phyloP scores from a whole-genome alignment of 2,329 filamentous ascomycete species.

The Fusarium sacchari region DNA sequence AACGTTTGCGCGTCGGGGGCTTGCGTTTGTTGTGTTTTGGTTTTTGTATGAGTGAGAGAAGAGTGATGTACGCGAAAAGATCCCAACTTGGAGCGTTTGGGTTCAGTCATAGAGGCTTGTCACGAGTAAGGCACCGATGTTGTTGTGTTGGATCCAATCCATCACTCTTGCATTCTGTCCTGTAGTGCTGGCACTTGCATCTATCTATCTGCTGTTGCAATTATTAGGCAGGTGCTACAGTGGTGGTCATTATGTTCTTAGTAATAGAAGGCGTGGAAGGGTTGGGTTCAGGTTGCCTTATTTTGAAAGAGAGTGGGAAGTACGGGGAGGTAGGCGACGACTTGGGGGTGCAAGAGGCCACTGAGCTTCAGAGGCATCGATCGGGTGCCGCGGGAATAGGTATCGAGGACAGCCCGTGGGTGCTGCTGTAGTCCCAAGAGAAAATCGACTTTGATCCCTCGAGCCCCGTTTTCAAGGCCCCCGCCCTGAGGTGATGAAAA shows the following conservation, averaged over 20 bases:
- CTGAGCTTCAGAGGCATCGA: background rate
- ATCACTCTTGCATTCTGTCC: conserved; percentile 6
- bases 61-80: conserved; percentile 11
- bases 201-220: background rate
- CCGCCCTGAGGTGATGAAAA: conserved; percentile 27
- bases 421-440: conserved; percentile 16
- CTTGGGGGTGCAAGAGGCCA: background rate
- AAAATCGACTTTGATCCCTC: background rate
- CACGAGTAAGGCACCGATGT: background rate
- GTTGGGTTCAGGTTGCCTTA: background rate
- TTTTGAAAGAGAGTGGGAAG: background rate
- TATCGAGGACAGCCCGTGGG: background rate
- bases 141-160: background rate
- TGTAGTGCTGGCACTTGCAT: background rate
- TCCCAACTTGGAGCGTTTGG: background rate
- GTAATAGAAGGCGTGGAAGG: background rate
- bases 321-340: background rate
- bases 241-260: background rate
- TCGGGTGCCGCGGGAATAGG: conserved; percentile 16
- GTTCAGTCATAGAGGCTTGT: background rate
- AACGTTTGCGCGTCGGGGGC: conserved; percentile 5
- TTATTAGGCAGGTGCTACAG: background rate
- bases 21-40: conserved; percentile 16
- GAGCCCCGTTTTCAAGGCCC: conserved; percentile 35
- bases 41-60: conserved; percentile 11